These are phyloP conservation scores for Mimosa bimucronata DNA, from an alignment of 306 rosid species.

Conservation along the genomic window DNA sequence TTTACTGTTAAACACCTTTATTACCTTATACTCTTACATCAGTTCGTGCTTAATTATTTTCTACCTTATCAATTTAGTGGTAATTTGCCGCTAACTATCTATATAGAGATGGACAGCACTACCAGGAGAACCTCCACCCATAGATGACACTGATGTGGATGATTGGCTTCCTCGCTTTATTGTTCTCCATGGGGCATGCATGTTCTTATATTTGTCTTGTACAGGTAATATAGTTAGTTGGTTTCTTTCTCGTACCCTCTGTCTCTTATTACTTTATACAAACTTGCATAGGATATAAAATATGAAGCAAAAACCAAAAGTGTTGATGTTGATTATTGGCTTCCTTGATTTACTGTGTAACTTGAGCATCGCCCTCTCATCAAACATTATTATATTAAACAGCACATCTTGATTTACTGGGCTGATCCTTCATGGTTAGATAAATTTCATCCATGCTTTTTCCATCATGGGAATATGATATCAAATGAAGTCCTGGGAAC, in stretches of 20 bases:
- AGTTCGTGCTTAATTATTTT: constrained; percentile 12
- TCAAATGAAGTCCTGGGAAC: neutral
- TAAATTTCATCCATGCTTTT: neutral
- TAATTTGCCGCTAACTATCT: constrained; percentile 32
- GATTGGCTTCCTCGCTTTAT: constrained; percentile 98
- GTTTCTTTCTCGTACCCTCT: constrained; percentile 22
- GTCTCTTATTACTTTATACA: neutral
- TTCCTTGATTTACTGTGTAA: constrained; percentile 83
- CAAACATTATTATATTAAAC: no score
- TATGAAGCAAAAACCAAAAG: constrained; percentile 45
- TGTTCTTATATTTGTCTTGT: constrained; percentile 72
- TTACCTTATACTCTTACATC: constrained; percentile 19
- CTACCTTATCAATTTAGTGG: constrained; percentile 17
- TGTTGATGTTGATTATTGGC: constrained; percentile 82
- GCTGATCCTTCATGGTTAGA: neutral
- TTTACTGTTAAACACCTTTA: constrained; percentile 15
- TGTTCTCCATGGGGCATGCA: constrained; percentile 85
- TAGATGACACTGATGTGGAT: constrained; percentile 85
- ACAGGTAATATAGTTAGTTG: constrained; percentile 62
- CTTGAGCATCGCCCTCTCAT: constrained; percentile 43
- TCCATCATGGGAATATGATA: neutral
- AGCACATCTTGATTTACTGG: neutral
- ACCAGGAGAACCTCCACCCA: constrained; percentile 94
- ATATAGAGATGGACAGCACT: constrained; percentile 84
- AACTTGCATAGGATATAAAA: neutral